phyloP scores from a whole-genome alignment of 2,329 filamentous ascomycete genomes.

The Phoma sp. region DNA sequence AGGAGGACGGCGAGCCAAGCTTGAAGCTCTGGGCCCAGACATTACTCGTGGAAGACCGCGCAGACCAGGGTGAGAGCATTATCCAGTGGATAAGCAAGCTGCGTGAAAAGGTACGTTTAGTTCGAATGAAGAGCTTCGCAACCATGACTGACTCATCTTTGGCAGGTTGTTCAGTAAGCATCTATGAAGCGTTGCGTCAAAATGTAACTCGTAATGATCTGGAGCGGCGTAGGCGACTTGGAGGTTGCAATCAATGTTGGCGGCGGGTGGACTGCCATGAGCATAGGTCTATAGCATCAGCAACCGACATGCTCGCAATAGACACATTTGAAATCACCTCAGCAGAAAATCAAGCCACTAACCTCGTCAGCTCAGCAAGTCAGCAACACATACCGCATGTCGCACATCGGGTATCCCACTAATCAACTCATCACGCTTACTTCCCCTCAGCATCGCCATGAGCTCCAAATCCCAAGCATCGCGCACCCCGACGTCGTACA shows the following conservation, averaged over 20 bases:
- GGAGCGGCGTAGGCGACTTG: constrained; percentile 5
- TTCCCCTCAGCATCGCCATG: neutral
- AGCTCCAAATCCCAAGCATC: neutral
- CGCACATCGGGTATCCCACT: neutral
- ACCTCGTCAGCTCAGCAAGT: neutral
- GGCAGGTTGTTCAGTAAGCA: constrained; percentile 46
- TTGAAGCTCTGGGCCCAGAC: constrained; percentile 97
- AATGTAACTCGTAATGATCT: constrained; percentile 10
- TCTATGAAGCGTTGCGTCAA: constrained; percentile 7
- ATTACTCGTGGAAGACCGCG: constrained; percentile 89
- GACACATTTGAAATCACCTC: neutral
- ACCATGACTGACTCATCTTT: constrained; percentile 2
- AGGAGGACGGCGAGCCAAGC: constrained; percentile 94
- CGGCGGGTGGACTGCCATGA: constrained; percentile 2
- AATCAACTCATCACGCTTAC: neutral
- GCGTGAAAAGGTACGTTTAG: constrained; percentile 82
- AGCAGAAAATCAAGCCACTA: neutral
- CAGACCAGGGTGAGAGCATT: constrained; percentile 91
- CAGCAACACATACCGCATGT: neutral
- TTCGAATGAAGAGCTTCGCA: neutral
- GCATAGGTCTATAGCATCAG: constrained; percentile 6
- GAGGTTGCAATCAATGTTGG: neutral
- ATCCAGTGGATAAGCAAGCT: constrained; percentile 91
- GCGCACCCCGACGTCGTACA: neutral
- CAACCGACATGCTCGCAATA: constrained; percentile 8